These are phyloP conservation scores for Ceratopteris richardii DNA, from an alignment of 75 land plant species.

Conservation along the genomic window DNA sequence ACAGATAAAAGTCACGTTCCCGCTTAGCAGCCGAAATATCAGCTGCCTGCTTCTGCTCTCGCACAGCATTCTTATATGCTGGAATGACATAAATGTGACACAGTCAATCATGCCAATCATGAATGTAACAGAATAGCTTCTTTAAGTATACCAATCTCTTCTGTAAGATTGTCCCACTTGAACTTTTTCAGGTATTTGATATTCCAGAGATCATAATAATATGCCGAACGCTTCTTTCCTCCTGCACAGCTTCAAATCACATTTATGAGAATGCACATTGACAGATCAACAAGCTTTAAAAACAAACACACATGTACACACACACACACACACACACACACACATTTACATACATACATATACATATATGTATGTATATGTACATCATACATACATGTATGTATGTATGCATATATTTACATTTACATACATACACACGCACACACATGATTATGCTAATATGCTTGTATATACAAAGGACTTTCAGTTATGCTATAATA, in stretches of 20 bases:
- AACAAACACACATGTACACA: too few species aligned
- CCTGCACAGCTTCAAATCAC: slow-evolving; percentile 28
- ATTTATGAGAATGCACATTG: too few species aligned
- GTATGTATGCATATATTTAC: too few species aligned
- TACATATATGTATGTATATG: too few species aligned
- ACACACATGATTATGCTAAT: too few species aligned
- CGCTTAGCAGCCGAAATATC: slow-evolving; percentile 85
- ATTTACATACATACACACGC: too few species aligned
- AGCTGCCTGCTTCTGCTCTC: slow-evolving; percentile 76
- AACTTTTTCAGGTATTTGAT: slow-evolving; percentile 84
- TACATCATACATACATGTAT: too few species aligned
- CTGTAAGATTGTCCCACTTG: slow-evolving; percentile 94
- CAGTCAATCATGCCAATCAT: neutral
- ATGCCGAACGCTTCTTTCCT: slow-evolving; percentile 73
- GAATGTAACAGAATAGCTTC: neutral
- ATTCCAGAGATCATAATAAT: slow-evolving; percentile 92
- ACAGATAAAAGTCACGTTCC: slow-evolving; percentile 79
- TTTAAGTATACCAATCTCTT: slow-evolving; percentile 64
- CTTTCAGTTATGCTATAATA: too few species aligned
- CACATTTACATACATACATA: too few species aligned
- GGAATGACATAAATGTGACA: slow-evolving; percentile 3
- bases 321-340: too few species aligned
- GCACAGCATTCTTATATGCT: slow-evolving; percentile 73
- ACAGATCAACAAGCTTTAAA: too few species aligned
- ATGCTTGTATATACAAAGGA: too few species aligned